These are phyloP conservation scores for Apophysomyces trapeziformis DNA, from an alignment of 371 early-diverging fungal species.

Conservation along the genomic window DNA sequence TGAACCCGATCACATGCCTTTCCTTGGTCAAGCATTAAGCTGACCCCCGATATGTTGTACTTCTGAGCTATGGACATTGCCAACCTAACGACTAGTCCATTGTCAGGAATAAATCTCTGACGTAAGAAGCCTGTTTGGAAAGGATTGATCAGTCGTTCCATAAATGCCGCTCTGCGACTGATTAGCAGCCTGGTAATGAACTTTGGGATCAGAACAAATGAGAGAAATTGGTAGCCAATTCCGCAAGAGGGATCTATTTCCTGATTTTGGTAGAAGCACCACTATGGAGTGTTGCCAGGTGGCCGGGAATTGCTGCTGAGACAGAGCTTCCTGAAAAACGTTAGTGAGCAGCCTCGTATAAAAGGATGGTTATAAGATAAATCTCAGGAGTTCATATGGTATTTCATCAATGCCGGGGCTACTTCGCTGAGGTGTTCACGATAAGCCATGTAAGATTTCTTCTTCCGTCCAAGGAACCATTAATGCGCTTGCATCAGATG, in stretches of 20 bases:
- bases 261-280: conserved; percentile 24
- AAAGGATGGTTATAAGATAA: neutral
- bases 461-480: neutral
- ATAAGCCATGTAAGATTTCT: neutral
- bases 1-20: conserved; percentile 22
- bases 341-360: neutral
- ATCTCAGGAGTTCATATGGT: conserved; percentile 12
- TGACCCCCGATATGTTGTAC: neutral
- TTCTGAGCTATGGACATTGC: conserved; percentile 11
- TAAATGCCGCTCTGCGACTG: neutral
- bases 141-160: conserved; percentile 13
- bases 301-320: neutral
- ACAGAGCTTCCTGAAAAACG: neutral
- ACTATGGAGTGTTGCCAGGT: neutral
- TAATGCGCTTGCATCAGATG: neutral
- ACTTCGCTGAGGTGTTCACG: neutral
- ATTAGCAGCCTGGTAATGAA: conserved; percentile 26
- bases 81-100: conserved; percentile 17
- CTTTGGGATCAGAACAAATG: conserved; percentile 35
- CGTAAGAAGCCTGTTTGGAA: conserved; percentile 28
- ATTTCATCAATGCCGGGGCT: conserved; percentile 25
- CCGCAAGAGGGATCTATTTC: conserved; percentile 15
- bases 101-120: conserved; percentile 20
- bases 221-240: conserved; percentile 40
- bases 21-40: conserved; percentile 21